phyloP scores from a whole-genome alignment of 2,329 filamentous ascomycete species.

The Aschersonia sp. region DNA sequence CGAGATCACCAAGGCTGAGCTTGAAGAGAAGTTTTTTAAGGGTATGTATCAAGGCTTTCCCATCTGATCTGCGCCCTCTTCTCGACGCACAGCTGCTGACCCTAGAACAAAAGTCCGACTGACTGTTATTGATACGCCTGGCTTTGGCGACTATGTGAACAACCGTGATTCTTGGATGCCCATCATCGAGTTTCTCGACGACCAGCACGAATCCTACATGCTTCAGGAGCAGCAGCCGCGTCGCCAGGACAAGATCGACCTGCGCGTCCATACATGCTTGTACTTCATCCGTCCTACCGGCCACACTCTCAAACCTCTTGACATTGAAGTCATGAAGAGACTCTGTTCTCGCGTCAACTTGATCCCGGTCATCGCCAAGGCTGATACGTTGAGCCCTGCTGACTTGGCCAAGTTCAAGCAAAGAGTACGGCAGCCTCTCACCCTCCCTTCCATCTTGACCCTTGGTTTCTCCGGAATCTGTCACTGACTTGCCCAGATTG shows the following conservation, averaged over 20 bases:
- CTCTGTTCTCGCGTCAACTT: conserved; percentile 95
- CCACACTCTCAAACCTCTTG: conserved; percentile 94
- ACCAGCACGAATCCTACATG: conserved; percentile 99
- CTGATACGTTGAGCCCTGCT: conserved; percentile 85
- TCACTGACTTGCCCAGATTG: conserved; percentile 45
- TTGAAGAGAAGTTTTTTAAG: conserved; percentile 99
- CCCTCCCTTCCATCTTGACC: not conserved
- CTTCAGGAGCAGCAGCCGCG: conserved; percentile 98
- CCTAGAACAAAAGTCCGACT: conserved; percentile 50
- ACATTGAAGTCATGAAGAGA: conserved; percentile 99
- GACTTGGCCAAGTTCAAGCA: conserved; percentile 92
- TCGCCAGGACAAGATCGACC: conserved; percentile 96
- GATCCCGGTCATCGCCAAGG: conserved; percentile 97
- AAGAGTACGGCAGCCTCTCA: conserved; percentile 46
- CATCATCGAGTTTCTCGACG: conserved; percentile 98
- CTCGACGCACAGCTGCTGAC: too few relatives aligned
- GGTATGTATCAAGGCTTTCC: conserved; percentile 35
- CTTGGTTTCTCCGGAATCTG: conserved; percentile 11
- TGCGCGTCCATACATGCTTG: conserved; percentile 93
- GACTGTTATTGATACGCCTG: conserved; percentile 97
- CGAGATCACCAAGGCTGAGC: conserved; percentile 98
- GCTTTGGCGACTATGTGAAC: conserved; percentile 99
- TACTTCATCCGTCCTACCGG: conserved; percentile 99
- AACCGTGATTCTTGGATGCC: conserved; percentile 99
- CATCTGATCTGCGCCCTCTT: too few relatives aligned